phyloP scores from a whole-genome alignment of 345 rosid species.

The Citrus maxima region DNA sequence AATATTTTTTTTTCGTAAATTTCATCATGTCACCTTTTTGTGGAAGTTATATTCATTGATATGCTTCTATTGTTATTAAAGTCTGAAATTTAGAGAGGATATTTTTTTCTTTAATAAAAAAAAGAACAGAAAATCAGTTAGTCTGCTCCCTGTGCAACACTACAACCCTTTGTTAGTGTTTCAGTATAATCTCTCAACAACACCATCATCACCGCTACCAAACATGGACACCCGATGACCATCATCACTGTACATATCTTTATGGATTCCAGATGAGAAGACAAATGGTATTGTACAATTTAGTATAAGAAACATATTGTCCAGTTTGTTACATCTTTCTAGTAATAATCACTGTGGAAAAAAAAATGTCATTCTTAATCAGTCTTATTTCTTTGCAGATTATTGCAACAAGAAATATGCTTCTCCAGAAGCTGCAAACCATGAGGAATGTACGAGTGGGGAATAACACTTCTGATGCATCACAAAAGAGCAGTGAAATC shows the following conservation, averaged over 20 bases:
- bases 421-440: slow-evolving; percentile 47
- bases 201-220: not conserved
- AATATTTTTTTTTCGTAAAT: not conserved
- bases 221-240: not conserved
- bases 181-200: not conserved
- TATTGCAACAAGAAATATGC: slow-evolving; percentile 49
- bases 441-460: slow-evolving; percentile 28
- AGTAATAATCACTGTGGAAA: not conserved
- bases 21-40: not conserved
- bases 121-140: not conserved
- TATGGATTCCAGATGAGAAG: not conserved
- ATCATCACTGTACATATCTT: not conserved
- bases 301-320: not conserved
- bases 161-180: too few species aligned
- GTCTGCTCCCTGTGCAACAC: not conserved
- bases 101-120: not conserved
- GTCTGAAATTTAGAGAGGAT: not conserved
- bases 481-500: slow-evolving; percentile 15
- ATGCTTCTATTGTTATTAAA: not conserved
- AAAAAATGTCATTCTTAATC: not conserved
- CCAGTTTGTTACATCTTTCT: not conserved
- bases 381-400: slow-evolving; percentile 35
- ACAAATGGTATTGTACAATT: not conserved
- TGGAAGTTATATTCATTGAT: not conserved
- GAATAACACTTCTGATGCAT: slow-evolving; percentile 16